A percentile compares a stretch with the other conserved stretches of the same genome.
These are phyloP conservation scores for Penicillium hesseltinei DNA, from an alignment of 2,329 filamentous ascomycete genomes.

Conservation along the genomic window DNA sequence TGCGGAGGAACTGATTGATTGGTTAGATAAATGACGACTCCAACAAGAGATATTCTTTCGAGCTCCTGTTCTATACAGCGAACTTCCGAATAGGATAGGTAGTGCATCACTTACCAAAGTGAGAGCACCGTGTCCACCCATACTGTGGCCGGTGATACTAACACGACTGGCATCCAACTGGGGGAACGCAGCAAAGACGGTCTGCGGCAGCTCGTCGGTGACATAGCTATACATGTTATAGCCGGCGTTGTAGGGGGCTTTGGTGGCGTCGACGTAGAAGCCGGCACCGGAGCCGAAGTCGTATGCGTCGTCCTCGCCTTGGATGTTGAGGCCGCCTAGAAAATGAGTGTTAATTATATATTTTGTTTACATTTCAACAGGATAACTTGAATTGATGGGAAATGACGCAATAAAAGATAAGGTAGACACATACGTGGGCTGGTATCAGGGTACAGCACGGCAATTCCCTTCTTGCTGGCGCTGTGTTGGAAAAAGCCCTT, in stretches of 20 bases:
- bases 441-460: conserved; percentile 93
- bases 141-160: conserved; percentile 88
- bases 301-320: conserved; percentile 81
- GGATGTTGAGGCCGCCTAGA: conserved; percentile 69
- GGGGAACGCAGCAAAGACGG: conserved; percentile 70
- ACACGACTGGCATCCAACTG: conserved; percentile 69
- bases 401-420: background rate
- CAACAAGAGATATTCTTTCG: conserved; percentile 10
- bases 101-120: conserved; percentile 58
- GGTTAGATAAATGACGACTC: background rate
- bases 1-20: conserved; percentile 68
- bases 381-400: background rate
- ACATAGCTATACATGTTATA: conserved; percentile 98
- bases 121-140: conserved; percentile 95
- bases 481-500: conserved; percentile 88
- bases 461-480: conserved; percentile 77
- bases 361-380: background rate
- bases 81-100: conserved; percentile 62
- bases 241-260: conserved; percentile 67
- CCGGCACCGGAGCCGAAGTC: conserved; percentile 91
- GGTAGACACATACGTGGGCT: conserved; percentile 67
- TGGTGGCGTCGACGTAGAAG: conserved; percentile 89
- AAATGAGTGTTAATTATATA: background rate
- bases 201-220: conserved; percentile 76
- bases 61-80: background rate